Base-by-base conservation (phyloP, 306 rosid species). In the Myrica gale region DNA sequence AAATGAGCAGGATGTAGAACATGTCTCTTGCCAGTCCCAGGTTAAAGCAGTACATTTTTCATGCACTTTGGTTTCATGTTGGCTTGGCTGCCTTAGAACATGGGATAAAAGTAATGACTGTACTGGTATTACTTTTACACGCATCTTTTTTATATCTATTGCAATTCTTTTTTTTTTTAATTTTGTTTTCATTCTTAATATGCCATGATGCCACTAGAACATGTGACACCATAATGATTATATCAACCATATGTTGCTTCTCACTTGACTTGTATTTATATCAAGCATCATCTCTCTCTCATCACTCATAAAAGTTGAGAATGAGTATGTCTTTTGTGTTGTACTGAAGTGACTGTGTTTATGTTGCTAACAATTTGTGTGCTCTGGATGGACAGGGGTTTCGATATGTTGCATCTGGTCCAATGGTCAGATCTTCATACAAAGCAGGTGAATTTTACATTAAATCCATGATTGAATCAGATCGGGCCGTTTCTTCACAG, bases 381-480 rank as follows among this genome's bases (percentile, higher is more conserved):
- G 72, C 63, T 74, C 81, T 74, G 78, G 51, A 61, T 79, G 79
- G 78, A 76, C 87, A 90, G 97, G 97, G 97, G 54, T 92, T 95
- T 76, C 92, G 92, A 60, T 90, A 92, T 60, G 96, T 95, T 76
- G 99, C 97, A 44, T 90, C 97, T 72, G 93, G 99, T 61, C 99
- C 96, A 63, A 85, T 92, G 93, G 97, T 95, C 68, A 95, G 97
- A 80, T 95, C 97, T 42, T 92, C 97, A 68, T 95, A 90, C 84
- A 89, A 92, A 71, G 98, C 98, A 42, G 98, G 96, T 67, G 97
- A 90, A 78, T 95, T 81, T 90, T 91, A 93, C 74, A 93, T 93
- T 78, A 93, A 93, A 83, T 91, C 98, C 76, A 91, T 93, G 98
- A 93, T 91, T 70, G 97, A 93, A 61, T 83, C 91, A 17, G 97